Base-by-base conservation (phyloP, 2,329 filamentous ascomycete genomes). In the Cladorrhinum sp. region DNA sequence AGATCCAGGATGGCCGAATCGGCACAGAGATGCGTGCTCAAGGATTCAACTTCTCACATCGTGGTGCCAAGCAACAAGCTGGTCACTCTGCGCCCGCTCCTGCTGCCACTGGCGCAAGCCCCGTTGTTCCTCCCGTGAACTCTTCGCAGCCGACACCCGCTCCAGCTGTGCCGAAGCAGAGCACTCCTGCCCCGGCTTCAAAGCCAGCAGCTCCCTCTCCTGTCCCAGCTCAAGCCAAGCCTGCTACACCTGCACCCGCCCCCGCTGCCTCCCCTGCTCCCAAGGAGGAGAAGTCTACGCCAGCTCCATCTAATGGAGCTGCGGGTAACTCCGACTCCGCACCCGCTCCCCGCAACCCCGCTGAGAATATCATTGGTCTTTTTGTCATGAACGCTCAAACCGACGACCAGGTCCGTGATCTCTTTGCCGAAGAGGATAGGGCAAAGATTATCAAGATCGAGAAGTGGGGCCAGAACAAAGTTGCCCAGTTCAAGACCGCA, bases 1-100 rank as follows among this genome's bases (percentile, higher is more conserved):
- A 99, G 74, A 89, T 99, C 62, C 95, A 99, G 72, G 91, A 92
- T 71, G 95, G 95, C 55, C 88, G 95, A 49, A 98, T 99, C 68
- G 95, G 93, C 51, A 99, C 95, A 0, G 95, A 99, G 78, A 99
- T 99, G 95, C 88, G 92, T 65, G 95, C 95, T 22, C 95, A 99
- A 72, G 95, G 95, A 48, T 99, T 99, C 84, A 99, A 99, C 82
- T 99, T 99, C 75, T 92, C 95, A 23, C 95, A 99, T 75, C 89
- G 95, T 69, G 91, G 90, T 65, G 88, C 90, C 60, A 98, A 98
- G 80, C 87, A 90, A 72, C 81, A 81, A 65, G 73, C 76, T 25
- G 76, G 74, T 18, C n/a, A n/a, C n/a, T 68, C 49, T 1, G 16
- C 18, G 3, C 59, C 61, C 69, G 74, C 76, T 63, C 73, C 76